These are phyloP conservation scores for Stagonosporopsis cucurbitacearum DNA, from an alignment of 2,329 filamentous ascomycete species.

Conservation along the genomic window DNA sequence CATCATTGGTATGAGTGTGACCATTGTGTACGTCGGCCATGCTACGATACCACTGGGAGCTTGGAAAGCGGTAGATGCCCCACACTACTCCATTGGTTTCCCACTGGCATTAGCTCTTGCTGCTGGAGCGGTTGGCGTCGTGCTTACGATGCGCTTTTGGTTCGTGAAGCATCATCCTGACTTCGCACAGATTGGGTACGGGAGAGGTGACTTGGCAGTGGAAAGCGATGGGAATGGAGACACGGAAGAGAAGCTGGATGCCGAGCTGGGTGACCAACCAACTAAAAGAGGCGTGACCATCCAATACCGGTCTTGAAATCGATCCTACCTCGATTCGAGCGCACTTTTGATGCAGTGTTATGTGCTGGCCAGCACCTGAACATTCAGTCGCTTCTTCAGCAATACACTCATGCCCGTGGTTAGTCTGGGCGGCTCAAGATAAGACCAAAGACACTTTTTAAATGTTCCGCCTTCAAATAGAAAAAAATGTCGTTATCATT, in stretches of 20 bases:
- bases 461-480: too few relatives aligned
- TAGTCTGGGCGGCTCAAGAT: too few relatives aligned
- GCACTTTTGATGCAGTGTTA: background rate
- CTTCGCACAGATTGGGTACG: slow-evolving; percentile 2
- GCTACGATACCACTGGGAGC: slow-evolving; percentile 20
- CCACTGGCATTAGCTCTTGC: slow-evolving; percentile 5
- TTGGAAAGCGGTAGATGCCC: slow-evolving; percentile 12
- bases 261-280: background rate
- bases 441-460: too few relatives aligned
- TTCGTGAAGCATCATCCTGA: slow-evolving; percentile 3
- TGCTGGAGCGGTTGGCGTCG: slow-evolving; percentile 3
- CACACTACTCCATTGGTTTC: slow-evolving; percentile 9
- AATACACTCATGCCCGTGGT: too few relatives aligned
- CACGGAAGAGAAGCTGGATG: background rate
- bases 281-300: background rate
- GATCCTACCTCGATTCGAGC: background rate
- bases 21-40: slow-evolving; percentile 14
- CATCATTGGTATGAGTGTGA: slow-evolving; percentile 17
- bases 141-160: slow-evolving; percentile 13
- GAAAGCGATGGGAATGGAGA: background rate
- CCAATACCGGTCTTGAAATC: background rate
- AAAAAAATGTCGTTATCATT: background rate
- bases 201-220: background rate
- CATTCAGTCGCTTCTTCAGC: too few relatives aligned
- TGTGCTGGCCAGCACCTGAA: too few relatives aligned